Evolutionary conservation across 805 yeast genomes (phyloP), one percentile per base, ranked within the genome.

Genomic region (Zygotorulaspora florentina): DNA sequence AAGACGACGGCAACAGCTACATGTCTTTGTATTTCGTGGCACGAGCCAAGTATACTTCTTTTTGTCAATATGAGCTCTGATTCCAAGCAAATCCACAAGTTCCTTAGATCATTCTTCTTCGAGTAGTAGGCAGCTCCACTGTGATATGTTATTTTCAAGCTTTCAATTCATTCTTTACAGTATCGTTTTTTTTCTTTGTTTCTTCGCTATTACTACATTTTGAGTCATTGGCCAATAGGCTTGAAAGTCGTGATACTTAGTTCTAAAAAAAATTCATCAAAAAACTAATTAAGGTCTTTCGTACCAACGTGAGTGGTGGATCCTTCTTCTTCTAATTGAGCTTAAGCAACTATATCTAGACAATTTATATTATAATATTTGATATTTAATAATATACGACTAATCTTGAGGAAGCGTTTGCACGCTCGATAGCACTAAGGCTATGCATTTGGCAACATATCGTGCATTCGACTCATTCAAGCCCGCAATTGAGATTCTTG

Each of bases 371-470:
- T 35, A 16, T 35, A 11, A 23, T 35, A 35, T 35, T 35, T 35
- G 38, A 20, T 13, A 35, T 35, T 8, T 9, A 17, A 15, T 15
- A 16, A 35, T 35, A 35, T 35, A 20, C 20, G 15, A 35, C 18
- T 35, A 35, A 2, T 15, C 18, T 33, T 7, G 15, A 35, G 38
- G 11, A 9, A 16, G 38, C 2, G n/a, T 17, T 35, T 35, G 25
- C 25, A 13, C 12, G 38, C 38, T 20, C 25, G 38, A 35, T 35
- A 35, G 18, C 38, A 35, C 38, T 39, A 23, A 31, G 13, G 44
- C 39, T 17, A 41, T 30, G 37, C 44, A 41, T 33, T 30, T 25
- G 27, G 44, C 44, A 41, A 41, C 39, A 41, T 41, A 41, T 8
- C 28, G 30, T 13, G 28, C 18, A 30, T 41, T 41, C 16, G 31